Percentiles rank a stretch among this genome's conserved stretches.
phyloP scores from a whole-genome alignment of 2,329 filamentous ascomycete genomes.

The Phialophora verrucosa region DNA sequence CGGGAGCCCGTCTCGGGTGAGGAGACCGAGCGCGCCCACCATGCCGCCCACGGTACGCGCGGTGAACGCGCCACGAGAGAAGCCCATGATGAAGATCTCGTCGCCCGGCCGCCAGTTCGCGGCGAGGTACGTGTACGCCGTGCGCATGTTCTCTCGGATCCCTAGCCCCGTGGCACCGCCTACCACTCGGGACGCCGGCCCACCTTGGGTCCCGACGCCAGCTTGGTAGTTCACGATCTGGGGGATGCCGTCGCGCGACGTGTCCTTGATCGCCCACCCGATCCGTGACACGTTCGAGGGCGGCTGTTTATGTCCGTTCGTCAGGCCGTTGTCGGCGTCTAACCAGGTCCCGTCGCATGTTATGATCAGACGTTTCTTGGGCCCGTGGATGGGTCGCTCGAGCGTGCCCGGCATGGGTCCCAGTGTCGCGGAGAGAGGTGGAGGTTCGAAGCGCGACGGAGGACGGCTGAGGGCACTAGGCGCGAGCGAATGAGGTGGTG shows the following conservation, averaged over 20 bases:
- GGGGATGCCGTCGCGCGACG: constrained; percentile 44
- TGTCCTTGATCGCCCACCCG: constrained; percentile 44
- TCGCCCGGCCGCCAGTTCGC: constrained; percentile 46
- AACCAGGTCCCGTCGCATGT: constrained; percentile 49
- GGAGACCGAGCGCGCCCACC: constrained; percentile 44
- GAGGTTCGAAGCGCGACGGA: constrained; percentile 37
- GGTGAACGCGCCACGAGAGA: constrained; percentile 48
- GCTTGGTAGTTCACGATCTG: constrained; percentile 52
- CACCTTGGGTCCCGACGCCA: constrained; percentile 46
- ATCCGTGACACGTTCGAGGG: constrained; percentile 51
- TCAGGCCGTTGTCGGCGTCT: constrained; percentile 41
- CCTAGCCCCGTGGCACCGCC: constrained; percentile 39
- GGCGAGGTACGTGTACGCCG: constrained; percentile 44
- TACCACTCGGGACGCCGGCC: constrained; percentile 28
- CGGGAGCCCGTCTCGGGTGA: constrained; percentile 41
- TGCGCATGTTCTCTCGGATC: constrained; percentile 40
- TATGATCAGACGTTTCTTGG: constrained; percentile 45
- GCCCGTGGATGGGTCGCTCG: constrained; percentile 32
- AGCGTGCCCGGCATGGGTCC: constrained; percentile 39
- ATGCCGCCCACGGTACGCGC: constrained; percentile 46
- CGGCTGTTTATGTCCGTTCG: constrained; percentile 40
- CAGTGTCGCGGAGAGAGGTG: constrained; percentile 35
- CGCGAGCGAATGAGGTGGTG: constrained; percentile 27
- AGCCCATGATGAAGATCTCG: constrained; percentile 48
- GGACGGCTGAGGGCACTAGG: constrained; percentile 25